Base-by-base conservation (phyloP, 2,329 filamentous ascomycete species). In the Aspergillus novoparasiticus region DNA sequence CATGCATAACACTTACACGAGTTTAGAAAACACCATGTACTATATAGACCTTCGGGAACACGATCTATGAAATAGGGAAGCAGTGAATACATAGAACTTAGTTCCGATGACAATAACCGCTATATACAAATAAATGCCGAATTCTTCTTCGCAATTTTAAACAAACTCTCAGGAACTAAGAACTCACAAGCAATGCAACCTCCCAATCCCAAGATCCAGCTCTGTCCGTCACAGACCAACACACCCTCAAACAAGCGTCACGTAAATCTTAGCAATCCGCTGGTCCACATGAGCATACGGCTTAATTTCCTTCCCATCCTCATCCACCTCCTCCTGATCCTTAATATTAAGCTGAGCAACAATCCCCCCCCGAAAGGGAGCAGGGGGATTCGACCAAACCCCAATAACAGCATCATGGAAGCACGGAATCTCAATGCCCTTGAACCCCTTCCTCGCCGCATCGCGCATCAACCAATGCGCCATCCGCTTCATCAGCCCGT, bases 1-100 rank as follows among this genome's bases (percentile, higher is more conserved):
- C 69, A 72, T 63, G 70, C 69, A 34, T 72, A 62, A 6, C 9
- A 32, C 28, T 14, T 5, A 26, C 12, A 16, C 45, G 11, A 26
- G 61, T 19, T 23, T 16, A 32, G 14, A 39, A 14, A 45, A 53
- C 26, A 19, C 19, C 41, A 36, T 8, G 21, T 51, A 58, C 30
- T 21, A 51, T 58, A 53, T 30, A 51, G 19, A 41, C 39, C 16
- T 41, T 19, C 41, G 41, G 26, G 21, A 11, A 41, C 39, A n/a
- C 8, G 39, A n/a, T 9, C 2, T 45, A 43, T 32, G 45, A 14
- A 57, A 23, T 12, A 12, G n/a, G 12, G 11, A 23, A 10, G 19
- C 11, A 6, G 41, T 43, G 41, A 43, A 9, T 21, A 46, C 43
- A 12, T 46, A 23, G n/a, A 46, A 46, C 19, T 43, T 43, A 46